These are phyloP conservation scores for Tricholoma hemisulphureum DNA, from an alignment of 768 basidiomycete genomes.

Conservation along the genomic window DNA sequence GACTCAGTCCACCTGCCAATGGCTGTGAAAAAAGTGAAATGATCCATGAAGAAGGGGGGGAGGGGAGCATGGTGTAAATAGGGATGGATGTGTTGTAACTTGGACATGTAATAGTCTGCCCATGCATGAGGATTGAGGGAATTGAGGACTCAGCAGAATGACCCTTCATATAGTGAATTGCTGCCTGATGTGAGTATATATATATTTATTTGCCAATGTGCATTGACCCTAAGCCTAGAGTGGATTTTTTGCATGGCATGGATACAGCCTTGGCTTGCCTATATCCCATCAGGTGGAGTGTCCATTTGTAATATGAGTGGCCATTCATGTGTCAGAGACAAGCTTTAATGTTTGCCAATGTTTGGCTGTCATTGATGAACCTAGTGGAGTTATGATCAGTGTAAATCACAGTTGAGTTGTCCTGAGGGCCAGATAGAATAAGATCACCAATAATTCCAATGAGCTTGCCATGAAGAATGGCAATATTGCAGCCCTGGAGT, in stretches of 20 bases:
- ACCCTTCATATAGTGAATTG: conserved; percentile 2
- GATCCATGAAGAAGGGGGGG: no score
- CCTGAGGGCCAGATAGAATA: conserved; percentile 3
- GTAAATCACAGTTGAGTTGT: conserved; percentile 3
- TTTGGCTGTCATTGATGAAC: conserved; percentile 15
- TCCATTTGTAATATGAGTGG: conserved; percentile 24
- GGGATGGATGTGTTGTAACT: not conserved
- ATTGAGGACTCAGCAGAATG: conserved; percentile 7
- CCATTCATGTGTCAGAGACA: conserved; percentile 17
- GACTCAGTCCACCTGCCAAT: conserved; percentile 20
- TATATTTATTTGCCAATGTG: no score
- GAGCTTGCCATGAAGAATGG: conserved; percentile 22
- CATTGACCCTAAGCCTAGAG: no score
- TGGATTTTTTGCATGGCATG: no score
- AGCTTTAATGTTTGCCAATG: conserved; percentile 7
- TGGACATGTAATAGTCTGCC: no score
- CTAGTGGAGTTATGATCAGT: conserved; percentile 25
- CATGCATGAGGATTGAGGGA: not conserved
- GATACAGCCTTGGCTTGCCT: no score
- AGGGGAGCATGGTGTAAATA: not conserved
- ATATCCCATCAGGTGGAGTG: conserved; percentile 5
- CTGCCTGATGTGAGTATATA: not conserved
- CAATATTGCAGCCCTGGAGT: conserved; percentile 15
- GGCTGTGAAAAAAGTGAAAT: no score
- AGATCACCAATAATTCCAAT: conserved; percentile 18